Evolutionary conservation across 345 rosid genomes (phyloP).

Genomic region (Erysimum cheiranthoides): DNA sequence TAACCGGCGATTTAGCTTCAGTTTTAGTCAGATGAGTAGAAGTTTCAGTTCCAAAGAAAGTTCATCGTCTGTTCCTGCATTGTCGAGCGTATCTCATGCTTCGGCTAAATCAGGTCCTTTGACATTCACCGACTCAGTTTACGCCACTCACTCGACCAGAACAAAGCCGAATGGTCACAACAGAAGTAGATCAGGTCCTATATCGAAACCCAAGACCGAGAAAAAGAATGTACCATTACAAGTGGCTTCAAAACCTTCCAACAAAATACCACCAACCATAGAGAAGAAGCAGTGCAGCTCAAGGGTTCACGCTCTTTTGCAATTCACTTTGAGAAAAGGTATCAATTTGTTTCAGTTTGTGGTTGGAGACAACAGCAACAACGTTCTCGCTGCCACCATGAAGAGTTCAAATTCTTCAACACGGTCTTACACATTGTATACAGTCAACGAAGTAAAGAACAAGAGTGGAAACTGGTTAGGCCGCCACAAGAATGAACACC

Average conservation of each 20-base stretch:
- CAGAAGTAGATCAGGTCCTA: slow-evolving; percentile 73
- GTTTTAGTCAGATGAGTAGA: slow-evolving; percentile 72
- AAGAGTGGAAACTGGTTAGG: slow-evolving; percentile 64
- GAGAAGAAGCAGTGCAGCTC: slow-evolving; percentile 46
- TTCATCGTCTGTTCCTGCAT: slow-evolving; percentile 52
- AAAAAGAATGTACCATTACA: slow-evolving; percentile 42
- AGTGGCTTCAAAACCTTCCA: slow-evolving; percentile 47
- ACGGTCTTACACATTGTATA: slow-evolving; percentile 60
- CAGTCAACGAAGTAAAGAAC: slow-evolving; percentile 68
- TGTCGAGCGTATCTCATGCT: slow-evolving; percentile 50
- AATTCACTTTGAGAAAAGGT: slow-evolving; percentile 67
- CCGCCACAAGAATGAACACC: slow-evolving; percentile 59
- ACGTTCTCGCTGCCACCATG: slow-evolving; percentile 72
- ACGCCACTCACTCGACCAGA: slow-evolving; percentile 46
- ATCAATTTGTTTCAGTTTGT: slow-evolving; percentile 73
- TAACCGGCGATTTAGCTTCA: slow-evolving; percentile 78
- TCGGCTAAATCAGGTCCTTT: slow-evolving; percentile 76
- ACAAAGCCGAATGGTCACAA: slow-evolving; percentile 50
- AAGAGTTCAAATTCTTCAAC: slow-evolving; percentile 53
- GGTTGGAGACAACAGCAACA: slow-evolving; percentile 60
- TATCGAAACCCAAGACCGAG: slow-evolving; percentile 58
- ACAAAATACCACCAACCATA: slow-evolving; percentile 10
- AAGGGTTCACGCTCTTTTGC: slow-evolving; percentile 62
- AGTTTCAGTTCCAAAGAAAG: slow-evolving; percentile 88
- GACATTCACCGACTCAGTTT: slow-evolving; percentile 45